Conservation (phyloP, 106 monocot species). For the Amphibolis antarctica region DNA sequence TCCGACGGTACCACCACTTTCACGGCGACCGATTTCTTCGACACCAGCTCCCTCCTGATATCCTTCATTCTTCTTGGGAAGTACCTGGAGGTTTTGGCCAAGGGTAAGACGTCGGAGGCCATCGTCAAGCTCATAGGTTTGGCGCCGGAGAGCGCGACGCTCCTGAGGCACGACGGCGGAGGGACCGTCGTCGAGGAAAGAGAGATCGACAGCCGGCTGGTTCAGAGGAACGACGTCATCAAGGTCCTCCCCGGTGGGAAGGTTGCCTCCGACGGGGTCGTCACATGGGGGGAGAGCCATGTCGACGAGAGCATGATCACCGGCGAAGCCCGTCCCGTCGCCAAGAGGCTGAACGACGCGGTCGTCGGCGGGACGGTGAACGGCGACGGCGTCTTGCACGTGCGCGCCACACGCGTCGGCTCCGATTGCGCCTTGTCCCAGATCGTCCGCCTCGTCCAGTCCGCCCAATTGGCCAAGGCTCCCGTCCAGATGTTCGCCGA, state of each 20-base stretch:
- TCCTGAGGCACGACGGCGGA: slow-evolving; percentile 43
- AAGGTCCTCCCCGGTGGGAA: slow-evolving; percentile 94
- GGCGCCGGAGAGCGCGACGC: slow-evolving; percentile 76
- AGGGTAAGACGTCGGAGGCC: slow-evolving; percentile 90
- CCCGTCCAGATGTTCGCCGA: slow-evolving; percentile 98
- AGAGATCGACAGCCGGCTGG: slow-evolving; percentile 83
- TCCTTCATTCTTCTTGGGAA: slow-evolving; percentile 92
- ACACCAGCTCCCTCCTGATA: slow-evolving; percentile 90
- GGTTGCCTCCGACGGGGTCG: slow-evolving; percentile 68
- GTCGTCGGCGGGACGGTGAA: slow-evolving; percentile 97
- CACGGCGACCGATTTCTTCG: slow-evolving; percentile 64
- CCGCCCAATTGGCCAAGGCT: slow-evolving; percentile 98
- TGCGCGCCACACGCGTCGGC: slow-evolving; percentile 74
- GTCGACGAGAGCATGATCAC: slow-evolving; percentile 97
- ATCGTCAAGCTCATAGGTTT: slow-evolving; percentile 67
- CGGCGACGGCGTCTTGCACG: slow-evolving; percentile 73
- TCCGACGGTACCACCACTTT: slow-evolving; percentile 32
- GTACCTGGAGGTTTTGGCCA: slow-evolving; percentile 78
- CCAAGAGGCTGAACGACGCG: slow-evolving; percentile 49
- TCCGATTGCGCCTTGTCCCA: slow-evolving; percentile 75
- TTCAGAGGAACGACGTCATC: slow-evolving; percentile 77
- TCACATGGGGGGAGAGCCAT: slow-evolving; percentile 85
- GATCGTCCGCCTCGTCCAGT: slow-evolving; percentile 90
- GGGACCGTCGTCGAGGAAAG: slow-evolving; percentile 59
- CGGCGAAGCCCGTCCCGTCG: slow-evolving; percentile 68